Conservation (phyloP, 1,139 yeast species). For the Yamadazyma atmosphaerica region DNA sequence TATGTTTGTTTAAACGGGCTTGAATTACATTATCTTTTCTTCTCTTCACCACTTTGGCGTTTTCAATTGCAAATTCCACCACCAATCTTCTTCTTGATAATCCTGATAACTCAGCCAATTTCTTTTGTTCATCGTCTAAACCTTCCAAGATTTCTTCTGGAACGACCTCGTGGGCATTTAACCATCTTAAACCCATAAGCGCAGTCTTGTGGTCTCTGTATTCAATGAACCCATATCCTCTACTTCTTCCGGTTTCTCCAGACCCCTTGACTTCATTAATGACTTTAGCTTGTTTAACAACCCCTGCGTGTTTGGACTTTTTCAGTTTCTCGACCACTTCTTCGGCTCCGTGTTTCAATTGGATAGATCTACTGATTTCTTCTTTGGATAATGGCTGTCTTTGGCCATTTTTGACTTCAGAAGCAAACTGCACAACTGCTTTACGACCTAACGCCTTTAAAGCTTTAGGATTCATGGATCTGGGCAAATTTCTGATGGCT, state of each 20-base stretch:
- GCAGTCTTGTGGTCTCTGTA: constrained; percentile 92
- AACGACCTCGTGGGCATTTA: constrained; percentile 88
- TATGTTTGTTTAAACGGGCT: constrained; percentile 36
- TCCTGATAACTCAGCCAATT: constrained; percentile 52
- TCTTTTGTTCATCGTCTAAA: constrained; percentile 65
- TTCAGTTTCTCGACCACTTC: constrained; percentile 53
- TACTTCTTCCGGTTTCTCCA: constrained; percentile 84
- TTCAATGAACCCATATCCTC: constrained; percentile 97
- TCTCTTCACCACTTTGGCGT: constrained; percentile 89
- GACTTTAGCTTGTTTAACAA: constrained; percentile 89
- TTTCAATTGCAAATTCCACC: constrained; percentile 94
- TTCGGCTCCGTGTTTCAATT: constrained; percentile 51
- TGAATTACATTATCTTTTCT: constrained; percentile 68
- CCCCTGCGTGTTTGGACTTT: constrained; percentile 78
- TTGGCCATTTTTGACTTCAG: constrained; percentile 70
- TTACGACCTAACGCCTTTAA: constrained; percentile 90
- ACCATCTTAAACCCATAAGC: constrained; percentile 95
- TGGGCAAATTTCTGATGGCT: constrained; percentile 90
- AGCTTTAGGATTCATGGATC: constrained; percentile 86
- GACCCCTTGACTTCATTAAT: constrained; percentile 89
- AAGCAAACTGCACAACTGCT: constrained; percentile 95
- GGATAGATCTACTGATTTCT: constrained; percentile 77
- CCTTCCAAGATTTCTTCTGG: constrained; percentile 72
- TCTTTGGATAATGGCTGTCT: constrained; percentile 91
- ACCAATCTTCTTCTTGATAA: constrained; percentile 72